These are phyloP conservation scores for Elsinoe batatas DNA, from an alignment of 2,329 filamentous ascomycete genomes.

Conservation along the genomic window DNA sequence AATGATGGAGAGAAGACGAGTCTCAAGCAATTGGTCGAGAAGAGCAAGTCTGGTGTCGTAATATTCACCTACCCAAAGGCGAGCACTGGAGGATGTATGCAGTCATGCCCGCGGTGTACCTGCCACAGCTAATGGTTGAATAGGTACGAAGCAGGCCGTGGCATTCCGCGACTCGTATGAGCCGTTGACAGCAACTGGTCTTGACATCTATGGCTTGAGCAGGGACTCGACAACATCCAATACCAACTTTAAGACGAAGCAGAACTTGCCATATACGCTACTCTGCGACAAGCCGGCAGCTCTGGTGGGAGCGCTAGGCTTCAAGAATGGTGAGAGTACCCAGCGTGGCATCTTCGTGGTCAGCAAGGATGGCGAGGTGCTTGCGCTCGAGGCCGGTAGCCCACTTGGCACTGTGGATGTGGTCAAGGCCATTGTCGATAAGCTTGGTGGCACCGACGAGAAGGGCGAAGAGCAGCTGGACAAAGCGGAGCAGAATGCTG, in stretches of 20 bases:
- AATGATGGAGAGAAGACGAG: conserved; percentile 74
- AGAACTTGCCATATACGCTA: conserved; percentile 78
- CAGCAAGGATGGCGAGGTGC: conserved; percentile 56
- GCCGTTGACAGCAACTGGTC: conserved; percentile 64
- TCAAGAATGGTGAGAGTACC: conserved; percentile 82
- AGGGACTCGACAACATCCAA: conserved; percentile 84
- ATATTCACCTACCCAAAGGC: conserved; percentile 95
- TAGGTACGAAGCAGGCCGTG: conserved; percentile 88
- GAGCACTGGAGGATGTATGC: conserved; percentile 86
- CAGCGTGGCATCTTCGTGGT: conserved; percentile 81
- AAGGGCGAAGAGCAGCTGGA: conserved; percentile 24
- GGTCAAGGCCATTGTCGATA: conserved; percentile 60
- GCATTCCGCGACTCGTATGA: conserved; percentile 81
- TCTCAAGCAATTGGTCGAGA: conserved; percentile 68
- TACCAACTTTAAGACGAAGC: conserved; percentile 83
- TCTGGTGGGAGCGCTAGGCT: conserved; percentile 76
- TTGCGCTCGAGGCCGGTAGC: conserved; percentile 63
- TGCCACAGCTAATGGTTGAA: background rate
- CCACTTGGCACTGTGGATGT: conserved; percentile 68
- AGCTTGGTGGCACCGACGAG: conserved; percentile 25
- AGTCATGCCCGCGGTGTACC: conserved; percentile 10
- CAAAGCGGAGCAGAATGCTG: conserved; percentile 27
- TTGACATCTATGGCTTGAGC: conserved; percentile 83
- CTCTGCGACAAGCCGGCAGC: conserved; percentile 69
- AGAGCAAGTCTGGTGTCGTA: conserved; percentile 77